Evolutionary conservation across 1,284 basidiomycete species (phyloP).

Genomic region (Lignosus rhinocerotis): DNA sequence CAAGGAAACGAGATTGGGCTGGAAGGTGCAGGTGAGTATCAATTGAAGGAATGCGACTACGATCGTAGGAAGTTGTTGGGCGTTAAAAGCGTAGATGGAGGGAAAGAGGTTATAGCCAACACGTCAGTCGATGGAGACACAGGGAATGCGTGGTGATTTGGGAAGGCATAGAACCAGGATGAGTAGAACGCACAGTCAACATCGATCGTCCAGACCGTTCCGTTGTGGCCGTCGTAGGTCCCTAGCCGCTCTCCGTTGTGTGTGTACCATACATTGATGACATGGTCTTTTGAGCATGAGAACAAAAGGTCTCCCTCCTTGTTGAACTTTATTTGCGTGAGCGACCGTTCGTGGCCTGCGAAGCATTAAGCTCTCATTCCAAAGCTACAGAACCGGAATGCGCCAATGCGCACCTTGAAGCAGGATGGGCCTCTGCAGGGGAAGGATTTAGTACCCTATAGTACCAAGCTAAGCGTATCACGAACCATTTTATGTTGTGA

Average conservation of each 20-base stretch:
- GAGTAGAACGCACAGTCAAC: slow-evolving; percentile 78
- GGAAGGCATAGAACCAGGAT: not conserved
- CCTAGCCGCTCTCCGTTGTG: slow-evolving; percentile 98
- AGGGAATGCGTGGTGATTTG: slow-evolving; percentile 5
- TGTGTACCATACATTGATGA: slow-evolving; percentile 98
- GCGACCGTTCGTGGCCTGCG: slow-evolving; percentile 92
- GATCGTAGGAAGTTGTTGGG: too few species aligned
- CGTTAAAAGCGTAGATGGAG: not conserved
- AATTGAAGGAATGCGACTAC: too few species aligned
- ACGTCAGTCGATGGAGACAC: not conserved
- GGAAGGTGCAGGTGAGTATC: slow-evolving; percentile 3
- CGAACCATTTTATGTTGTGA: slow-evolving; percentile 31
- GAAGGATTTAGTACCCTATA: not conserved
- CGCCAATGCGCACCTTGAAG: slow-evolving; percentile 31
- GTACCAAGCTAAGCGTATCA: not conserved
- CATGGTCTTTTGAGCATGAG: slow-evolving; percentile 92
- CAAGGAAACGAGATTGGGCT: slow-evolving; percentile 85
- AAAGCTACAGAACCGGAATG: not conserved
- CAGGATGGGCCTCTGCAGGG: slow-evolving; percentile 34
- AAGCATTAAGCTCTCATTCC: not conserved
- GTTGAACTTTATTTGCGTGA: slow-evolving; percentile 98
- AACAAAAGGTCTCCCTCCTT: slow-evolving; percentile 95
- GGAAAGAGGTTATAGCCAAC: not conserved
- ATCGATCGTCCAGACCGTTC: slow-evolving; percentile 95
- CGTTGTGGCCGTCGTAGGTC: slow-evolving; percentile 96